These are phyloP conservation scores for Ilyonectria destructans DNA, from an alignment of 2,329 filamentous ascomycete genomes.

Conservation along the genomic window DNA sequence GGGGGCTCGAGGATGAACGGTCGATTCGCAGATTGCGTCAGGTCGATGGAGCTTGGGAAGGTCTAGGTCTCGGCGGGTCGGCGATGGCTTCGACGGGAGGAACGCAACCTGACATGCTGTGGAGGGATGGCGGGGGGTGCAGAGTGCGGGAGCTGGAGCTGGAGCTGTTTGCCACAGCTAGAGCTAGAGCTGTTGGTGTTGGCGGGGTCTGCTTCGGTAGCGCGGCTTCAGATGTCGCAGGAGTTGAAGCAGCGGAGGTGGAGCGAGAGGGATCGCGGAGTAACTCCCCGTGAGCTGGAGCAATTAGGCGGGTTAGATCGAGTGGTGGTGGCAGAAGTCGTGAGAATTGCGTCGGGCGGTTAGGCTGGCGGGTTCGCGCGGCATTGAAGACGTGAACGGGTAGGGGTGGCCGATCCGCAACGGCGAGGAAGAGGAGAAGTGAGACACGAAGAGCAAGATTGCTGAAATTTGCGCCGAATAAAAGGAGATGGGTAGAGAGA, in stretches of 20 bases:
- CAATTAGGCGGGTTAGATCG: neutral
- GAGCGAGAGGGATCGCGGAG: neutral
- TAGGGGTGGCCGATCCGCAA: neutral
- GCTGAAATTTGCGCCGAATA: neutral
- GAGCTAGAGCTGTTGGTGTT: slow-evolving; percentile 15
- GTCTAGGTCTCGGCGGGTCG: slow-evolving; percentile 40
- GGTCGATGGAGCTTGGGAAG: slow-evolving; percentile 36
- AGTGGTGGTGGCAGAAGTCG: slow-evolving; percentile 8
- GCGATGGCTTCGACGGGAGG: slow-evolving; percentile 35
- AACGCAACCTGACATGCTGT: slow-evolving; percentile 50
- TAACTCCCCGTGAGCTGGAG: neutral
- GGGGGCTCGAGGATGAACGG: slow-evolving; percentile 10
- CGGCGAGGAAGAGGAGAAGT: neutral
- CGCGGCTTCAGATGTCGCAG: neutral
- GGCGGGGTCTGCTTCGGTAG: neutral
- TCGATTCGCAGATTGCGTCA: slow-evolving; percentile 28
- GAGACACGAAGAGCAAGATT: neutral
- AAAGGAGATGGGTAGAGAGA: neutral
- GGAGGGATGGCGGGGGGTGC: slow-evolving; percentile 32
- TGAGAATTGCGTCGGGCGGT: slow-evolving; percentile 1
- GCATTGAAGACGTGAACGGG: neutral
- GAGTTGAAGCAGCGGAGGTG: neutral
- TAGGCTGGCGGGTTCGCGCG: neutral
- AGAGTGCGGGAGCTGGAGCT: slow-evolving; percentile 31
- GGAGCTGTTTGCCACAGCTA: slow-evolving; percentile 8